A percentile compares a stretch with the other conserved stretches of the same genome.
These are phyloP conservation scores for Akanthomyces muscarius DNA, from an alignment of 2,329 filamentous ascomycete species.

Conservation along the genomic window DNA sequence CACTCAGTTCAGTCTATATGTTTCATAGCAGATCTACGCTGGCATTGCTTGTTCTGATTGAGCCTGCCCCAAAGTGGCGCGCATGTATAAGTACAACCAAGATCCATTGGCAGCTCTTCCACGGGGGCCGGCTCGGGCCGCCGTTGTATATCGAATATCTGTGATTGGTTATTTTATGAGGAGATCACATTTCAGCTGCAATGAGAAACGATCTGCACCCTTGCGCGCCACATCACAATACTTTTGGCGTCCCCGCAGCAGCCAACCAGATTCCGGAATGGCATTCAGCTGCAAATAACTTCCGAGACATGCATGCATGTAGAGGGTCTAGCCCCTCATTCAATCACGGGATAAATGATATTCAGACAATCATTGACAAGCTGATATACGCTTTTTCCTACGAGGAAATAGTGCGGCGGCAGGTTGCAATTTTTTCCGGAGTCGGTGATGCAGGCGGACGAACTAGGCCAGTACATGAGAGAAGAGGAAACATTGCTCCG, in stretches of 20 bases:
- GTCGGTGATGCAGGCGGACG: background rate
- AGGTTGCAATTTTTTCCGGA: background rate
- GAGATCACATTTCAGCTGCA: conserved; percentile 6
- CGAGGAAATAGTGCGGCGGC: background rate
- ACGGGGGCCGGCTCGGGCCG: conserved; percentile 2
- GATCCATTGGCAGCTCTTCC: background rate
- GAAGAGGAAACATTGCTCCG: background rate
- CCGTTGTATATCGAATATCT: background rate
- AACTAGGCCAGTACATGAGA: background rate
- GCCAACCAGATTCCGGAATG: background rate
- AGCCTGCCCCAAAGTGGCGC: background rate
- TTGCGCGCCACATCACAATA: background rate
- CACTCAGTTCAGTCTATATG: background rate
- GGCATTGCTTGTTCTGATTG: background rate
- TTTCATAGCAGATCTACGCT: background rate
- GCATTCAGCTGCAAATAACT: background rate
- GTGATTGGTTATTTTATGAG: background rate
- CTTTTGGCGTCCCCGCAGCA: background rate
- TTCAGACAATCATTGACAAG: background rate
- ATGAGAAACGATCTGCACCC: background rate
- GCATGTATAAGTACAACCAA: background rate
- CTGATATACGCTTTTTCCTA: background rate
- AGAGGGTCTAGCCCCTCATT: background rate
- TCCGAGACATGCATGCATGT: conserved; percentile 2
- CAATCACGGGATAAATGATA: background rate